Base-by-base conservation (phyloP, 1,139 yeast species). In the Magnusiomyces tetraspermus region DNA sequence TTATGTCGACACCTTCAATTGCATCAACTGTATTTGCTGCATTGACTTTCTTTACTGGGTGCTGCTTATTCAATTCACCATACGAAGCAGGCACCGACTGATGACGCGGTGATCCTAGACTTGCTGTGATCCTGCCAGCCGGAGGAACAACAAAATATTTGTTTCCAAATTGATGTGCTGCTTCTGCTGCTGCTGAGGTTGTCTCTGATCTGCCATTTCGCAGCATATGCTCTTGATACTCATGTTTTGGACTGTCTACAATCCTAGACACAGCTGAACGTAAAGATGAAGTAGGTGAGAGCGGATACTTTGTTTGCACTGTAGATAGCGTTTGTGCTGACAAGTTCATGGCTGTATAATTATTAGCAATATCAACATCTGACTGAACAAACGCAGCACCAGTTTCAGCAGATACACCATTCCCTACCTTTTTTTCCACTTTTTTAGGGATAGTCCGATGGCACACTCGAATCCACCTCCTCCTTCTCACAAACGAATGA, bases 391-490 rank as follows among this genome's bases (percentile, higher is more conserved):
- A n/a, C n/a, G n/a, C n/a, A n/a, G n/a, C n/a, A n/a, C n/a, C n/a
- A n/a, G n/a, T n/a, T n/a, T n/a, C n/a, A n/a, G n/a, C n/a, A n/a
- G n/a, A n/a, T n/a, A n/a, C n/a, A n/a, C n/a, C n/a, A n/a, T n/a
- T 23, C 13, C 30, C 19, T 13, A 28, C 6, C 33, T 28, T 38
- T 3, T 19, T 22, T 38, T n/a, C 23, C 11, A 8, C 41, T 19
- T 10, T 11, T 6, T 38, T 23, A 17, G 24, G n/a, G 6, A 36
- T 36, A 5, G 15, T 40, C 15, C 45, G 41, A 22, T 48, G 53
- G 17, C 74, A 58, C 45, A 72, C 62, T 26, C 76, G 65, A 47
- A 68, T 63, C 76, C 76, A 73, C 6, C 63, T 56, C 11, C 76
- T 61, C 49, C 69, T 62, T 15, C 76, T 62, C 22, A 72, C 76